A percentile compares a stretch with the other conserved stretches of the same genome.
Evolutionary conservation across 768 basidiomycete species (phyloP).

Genomic region (Mycena filopes): DNA sequence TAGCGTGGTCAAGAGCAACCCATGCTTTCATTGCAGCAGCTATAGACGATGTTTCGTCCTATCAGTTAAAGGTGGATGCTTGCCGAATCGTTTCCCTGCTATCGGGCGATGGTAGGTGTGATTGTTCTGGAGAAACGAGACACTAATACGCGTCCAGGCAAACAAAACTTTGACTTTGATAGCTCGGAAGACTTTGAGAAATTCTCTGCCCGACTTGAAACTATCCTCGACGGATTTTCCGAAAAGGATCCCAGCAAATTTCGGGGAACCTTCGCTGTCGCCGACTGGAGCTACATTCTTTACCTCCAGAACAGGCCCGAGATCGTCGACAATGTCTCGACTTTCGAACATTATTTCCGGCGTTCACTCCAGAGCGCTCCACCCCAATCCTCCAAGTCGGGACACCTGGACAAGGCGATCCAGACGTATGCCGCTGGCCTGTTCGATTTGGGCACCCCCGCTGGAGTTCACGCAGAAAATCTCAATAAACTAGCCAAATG

Average conservation of each 20-base stretch:
- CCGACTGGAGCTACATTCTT: constrained; percentile 1
- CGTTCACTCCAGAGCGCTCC: background rate
- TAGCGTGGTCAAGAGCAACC: background rate
- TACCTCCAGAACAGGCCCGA: background rate
- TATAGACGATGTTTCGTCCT: background rate
- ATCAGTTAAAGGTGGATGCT: background rate
- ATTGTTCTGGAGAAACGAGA: background rate
- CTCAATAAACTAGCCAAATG: background rate
- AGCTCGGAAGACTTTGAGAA: background rate
- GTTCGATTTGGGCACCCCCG: background rate
- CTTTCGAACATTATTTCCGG: constrained; percentile 4
- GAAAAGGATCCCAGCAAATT: background rate
- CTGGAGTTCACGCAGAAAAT: background rate
- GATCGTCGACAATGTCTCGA: background rate
- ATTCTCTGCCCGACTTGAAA: background rate
- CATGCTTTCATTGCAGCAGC: background rate
- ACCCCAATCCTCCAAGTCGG: background rate
- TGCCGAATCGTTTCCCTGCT: background rate
- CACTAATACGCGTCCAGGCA: background rate
- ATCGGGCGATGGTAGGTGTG: background rate
- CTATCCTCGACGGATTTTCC: background rate
- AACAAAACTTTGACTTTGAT: constrained; percentile 4
- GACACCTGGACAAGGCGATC: background rate
- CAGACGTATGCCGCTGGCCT: background rate
- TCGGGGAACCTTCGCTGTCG: background rate